phyloP scores from a whole-genome alignment of 805 yeast species.

The Candida nanaspora region DNA sequence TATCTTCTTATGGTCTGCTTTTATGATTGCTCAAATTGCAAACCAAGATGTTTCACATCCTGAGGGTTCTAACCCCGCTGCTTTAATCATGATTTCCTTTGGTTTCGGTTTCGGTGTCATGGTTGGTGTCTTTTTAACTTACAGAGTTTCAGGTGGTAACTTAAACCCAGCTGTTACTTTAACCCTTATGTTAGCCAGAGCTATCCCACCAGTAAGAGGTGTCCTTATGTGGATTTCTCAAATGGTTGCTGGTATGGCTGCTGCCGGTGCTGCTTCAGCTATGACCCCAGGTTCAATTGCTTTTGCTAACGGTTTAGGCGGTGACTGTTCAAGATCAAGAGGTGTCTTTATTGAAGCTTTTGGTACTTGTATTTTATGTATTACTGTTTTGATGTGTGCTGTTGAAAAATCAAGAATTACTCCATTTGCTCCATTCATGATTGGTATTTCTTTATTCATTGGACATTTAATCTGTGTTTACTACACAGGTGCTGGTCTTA shows the following conservation, averaged over 20 bases:
- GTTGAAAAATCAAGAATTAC: slow-evolving; percentile 77
- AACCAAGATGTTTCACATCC: slow-evolving; percentile 31
- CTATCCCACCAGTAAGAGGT: slow-evolving; percentile 68
- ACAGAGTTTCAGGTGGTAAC: slow-evolving; percentile 82
- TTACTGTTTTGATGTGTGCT: slow-evolving; percentile 75
- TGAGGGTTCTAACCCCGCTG: slow-evolving; percentile 45
- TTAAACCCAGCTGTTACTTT: slow-evolving; percentile 85
- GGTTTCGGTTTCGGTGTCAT: slow-evolving; percentile 86
- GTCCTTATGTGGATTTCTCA: slow-evolving; percentile 58
- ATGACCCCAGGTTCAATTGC: slow-evolving; percentile 76
- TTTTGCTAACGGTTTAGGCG: slow-evolving; percentile 67
- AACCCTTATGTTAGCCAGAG: slow-evolving; percentile 63
- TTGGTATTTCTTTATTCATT: slow-evolving; percentile 75
- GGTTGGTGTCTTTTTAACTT: slow-evolving; percentile 62
- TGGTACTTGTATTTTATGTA: slow-evolving; percentile 65
- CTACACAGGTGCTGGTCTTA: slow-evolving; percentile 87
- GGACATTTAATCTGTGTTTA: slow-evolving; percentile 77
- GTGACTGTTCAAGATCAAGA: slow-evolving; percentile 62
- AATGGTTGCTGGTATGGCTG: slow-evolving; percentile 82
- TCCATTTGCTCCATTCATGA: slow-evolving; percentile 72
- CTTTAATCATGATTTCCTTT: slow-evolving; percentile 69
- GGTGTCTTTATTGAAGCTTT: slow-evolving; percentile 80
- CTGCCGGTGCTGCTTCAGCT: slow-evolving; percentile 82
- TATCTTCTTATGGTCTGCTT: slow-evolving; percentile 76
- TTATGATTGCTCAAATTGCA: slow-evolving; percentile 77